These are phyloP conservation scores for Mortierella sp. DNA, from an alignment of 371 early-diverging fungal genomes.

Conservation along the genomic window DNA sequence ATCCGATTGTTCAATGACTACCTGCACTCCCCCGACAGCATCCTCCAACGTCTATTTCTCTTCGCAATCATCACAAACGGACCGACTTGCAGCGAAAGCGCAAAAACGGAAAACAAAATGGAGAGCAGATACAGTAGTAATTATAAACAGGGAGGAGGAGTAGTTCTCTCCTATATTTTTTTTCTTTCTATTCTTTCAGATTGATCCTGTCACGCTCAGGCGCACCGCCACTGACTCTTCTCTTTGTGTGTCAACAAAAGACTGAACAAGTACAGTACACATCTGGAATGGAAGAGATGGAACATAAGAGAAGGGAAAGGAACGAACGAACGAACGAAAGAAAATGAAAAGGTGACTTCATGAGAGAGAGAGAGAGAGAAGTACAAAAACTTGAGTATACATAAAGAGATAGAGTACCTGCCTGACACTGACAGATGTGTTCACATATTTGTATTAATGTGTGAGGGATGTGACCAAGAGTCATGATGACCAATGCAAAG, in stretches of 20 bases:
- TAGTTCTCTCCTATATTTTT: not conserved
- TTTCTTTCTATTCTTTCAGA: not conserved
- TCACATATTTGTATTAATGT: not conserved
- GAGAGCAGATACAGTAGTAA: not conserved
- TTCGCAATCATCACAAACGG: not conserved
- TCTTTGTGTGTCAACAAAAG: not conserved
- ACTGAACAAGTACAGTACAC: not conserved
- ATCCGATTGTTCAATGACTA: not conserved
- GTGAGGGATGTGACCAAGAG: not conserved
- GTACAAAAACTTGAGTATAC: not conserved
- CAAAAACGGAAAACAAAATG: not conserved
- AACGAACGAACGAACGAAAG: not conserved
- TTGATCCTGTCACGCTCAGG: constrained; percentile 5
- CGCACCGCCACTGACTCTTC: not conserved
- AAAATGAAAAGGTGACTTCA: not conserved
- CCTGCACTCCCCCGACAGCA: not conserved
- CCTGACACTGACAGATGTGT: not conserved
- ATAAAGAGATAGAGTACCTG: not conserved
- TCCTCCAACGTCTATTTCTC: not conserved
- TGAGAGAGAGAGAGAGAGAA: not conserved
- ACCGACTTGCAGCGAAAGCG: not conserved
- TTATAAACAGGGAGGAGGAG: not conserved
- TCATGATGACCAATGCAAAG: not conserved
- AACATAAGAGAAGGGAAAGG: not conserved
- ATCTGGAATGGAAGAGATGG: not conserved